Base-by-base conservation (phyloP, 2,329 filamentous ascomycete genomes). In the Waltergamsia citrina region DNA sequence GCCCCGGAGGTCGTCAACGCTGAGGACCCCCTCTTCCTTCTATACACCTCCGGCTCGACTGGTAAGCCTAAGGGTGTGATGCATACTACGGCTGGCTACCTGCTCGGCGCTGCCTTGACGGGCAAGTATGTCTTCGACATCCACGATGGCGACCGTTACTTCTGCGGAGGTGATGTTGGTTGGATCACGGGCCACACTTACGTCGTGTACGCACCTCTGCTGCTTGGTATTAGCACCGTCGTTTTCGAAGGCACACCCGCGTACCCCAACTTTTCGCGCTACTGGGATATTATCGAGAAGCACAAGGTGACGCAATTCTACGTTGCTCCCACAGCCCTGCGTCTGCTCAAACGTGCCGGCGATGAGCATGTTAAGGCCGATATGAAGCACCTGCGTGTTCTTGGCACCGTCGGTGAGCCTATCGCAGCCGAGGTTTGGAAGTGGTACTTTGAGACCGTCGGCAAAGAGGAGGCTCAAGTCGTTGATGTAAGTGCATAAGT, bases 131-230 rank as follows among this genome's bases (percentile, higher is more conserved):
- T 96, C 41, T 98, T 98, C 55, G 92, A 98, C 57, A 93, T 98
- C 43, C 92, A 98, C 58, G 81, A 88, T 42, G 78, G 83, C 35
- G 92, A 98, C 59, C 78, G 76, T 43, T 95, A 92, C 73, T 96
- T 96, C 73, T 98, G 92, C 50, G 92, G 88, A 59, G 92, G 92
- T 57, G 92, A 98, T 52, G 90, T 98, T 28, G 92, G 92, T 44
- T 98, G 92, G 92, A 96, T 98, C 56, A 98, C 92, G 20, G 92
- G 92, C 14, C 92, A 98, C 65, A 94, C 92, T 17, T 98, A 98
- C 51, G 90, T 96, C 37, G 90, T 98, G 25, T 98, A 98, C 55
- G 87, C 92, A 9, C 92, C 92, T 43, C 71, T 98, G 34, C 71
- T 98, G 29, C 78, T 96, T 31, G 92, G 92, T 66, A 83, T 94